These are phyloP conservation scores for Pseudevernia furfuracea DNA, from an alignment of 495 filamentous ascomycete species.

Conservation along the genomic window DNA sequence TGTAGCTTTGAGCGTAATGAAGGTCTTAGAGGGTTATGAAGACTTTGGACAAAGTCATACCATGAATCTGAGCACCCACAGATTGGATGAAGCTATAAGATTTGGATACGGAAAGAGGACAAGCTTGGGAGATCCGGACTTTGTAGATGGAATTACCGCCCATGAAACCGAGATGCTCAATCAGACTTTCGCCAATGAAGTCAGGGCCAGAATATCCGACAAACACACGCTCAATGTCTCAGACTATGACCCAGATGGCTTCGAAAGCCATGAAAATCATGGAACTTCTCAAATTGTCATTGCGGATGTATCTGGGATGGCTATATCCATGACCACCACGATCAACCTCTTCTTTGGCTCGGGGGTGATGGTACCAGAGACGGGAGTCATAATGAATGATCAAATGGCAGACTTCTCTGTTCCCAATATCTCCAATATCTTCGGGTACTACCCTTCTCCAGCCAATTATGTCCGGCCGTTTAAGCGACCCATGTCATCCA, in stretches of 20 bases:
- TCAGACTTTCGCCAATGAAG: conserved; percentile 42
- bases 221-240: conserved; percentile 55
- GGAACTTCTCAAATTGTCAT: conserved; percentile 74
- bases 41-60: conserved; percentile 40
- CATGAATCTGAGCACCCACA: conserved; percentile 61
- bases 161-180: conserved; percentile 60
- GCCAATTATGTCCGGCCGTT: conserved; percentile 72
- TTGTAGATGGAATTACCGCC: conserved; percentile 49
- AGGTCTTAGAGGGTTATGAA: conserved; percentile 66
- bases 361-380: conserved; percentile 69
- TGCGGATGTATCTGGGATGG: conserved; percentile 58
- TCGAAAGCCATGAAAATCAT: conserved; percentile 53
- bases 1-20: conserved; percentile 64
- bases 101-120: conserved; percentile 71
- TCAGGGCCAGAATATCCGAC: conserved; percentile 63
- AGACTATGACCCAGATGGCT: conserved; percentile 58
- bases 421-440: conserved; percentile 64
- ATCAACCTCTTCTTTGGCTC: conserved; percentile 81
- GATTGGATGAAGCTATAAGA: conserved; percentile 76
- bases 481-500: conserved; percentile 75
- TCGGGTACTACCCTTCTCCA: conserved; percentile 72
- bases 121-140: conserved; percentile 71
- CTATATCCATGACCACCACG: conserved; percentile 68
- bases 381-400: conserved; percentile 80
- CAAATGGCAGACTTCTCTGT: conserved; percentile 71